Evolutionary conservation across 345 rosid genomes (phyloP).

Genomic region (Excoecaria agallocha): DNA sequence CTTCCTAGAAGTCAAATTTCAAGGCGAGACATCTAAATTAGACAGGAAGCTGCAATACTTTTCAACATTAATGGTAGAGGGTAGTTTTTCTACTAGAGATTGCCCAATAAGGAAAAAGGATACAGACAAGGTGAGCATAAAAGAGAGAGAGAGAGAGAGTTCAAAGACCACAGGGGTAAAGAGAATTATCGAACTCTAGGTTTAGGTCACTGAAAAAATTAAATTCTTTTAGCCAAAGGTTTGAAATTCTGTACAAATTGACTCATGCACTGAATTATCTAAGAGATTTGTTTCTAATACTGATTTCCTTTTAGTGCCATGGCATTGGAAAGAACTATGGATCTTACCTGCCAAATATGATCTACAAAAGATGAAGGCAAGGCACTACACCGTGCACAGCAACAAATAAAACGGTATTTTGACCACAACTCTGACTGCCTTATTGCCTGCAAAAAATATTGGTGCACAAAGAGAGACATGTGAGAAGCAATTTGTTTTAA

Average conservation of each 20-base stretch:
- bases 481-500: neutral
- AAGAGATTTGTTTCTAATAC: too few relatives aligned
- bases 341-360: conserved; percentile 51
- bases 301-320: neutral
- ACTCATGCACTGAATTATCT: neutral
- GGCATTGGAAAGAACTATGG: conserved; percentile 1
- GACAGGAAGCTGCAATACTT: neutral
- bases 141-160: neutral
- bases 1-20: conserved; percentile 41
- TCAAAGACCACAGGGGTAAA: too few relatives aligned
- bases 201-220: too few relatives aligned
- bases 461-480: neutral
- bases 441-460: conserved; percentile 37
- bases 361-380: conserved; percentile 59
- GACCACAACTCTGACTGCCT: conserved; percentile 66
- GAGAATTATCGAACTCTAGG: too few relatives aligned
- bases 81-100: neutral
- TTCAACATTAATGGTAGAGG: neutral
- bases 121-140: neutral
- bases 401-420: conserved; percentile 64
- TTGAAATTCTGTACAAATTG: neutral
- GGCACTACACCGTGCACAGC: conserved; percentile 55
- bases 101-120: neutral
- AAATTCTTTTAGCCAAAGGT: too few relatives aligned
- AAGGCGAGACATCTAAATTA: conserved; percentile 5